Conservation (phyloP, 2,329 filamentous ascomycete genomes). For the Colletotrichum lupini region DNA sequence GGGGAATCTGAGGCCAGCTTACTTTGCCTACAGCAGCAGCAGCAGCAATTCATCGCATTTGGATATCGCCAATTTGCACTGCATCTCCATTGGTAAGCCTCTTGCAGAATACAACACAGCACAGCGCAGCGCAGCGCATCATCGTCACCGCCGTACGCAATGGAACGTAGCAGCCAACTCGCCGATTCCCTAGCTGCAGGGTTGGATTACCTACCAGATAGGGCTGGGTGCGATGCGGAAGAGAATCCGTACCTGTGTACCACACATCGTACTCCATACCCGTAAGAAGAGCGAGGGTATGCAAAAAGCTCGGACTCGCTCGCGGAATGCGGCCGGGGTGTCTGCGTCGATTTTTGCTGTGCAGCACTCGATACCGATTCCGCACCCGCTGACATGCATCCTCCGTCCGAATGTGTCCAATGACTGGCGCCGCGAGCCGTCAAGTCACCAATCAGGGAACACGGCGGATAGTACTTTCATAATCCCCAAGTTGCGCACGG, state of each 20-base stretch:
- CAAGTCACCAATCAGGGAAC: neutral
- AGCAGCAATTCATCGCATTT: neutral
- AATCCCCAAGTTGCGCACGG: neutral
- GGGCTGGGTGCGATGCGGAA: conserved; percentile 5
- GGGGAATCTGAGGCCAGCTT: neutral
- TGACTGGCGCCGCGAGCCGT: neutral
- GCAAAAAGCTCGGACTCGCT: neutral
- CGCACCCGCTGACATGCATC: neutral
- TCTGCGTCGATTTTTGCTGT: too few species aligned
- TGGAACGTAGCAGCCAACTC: conserved; percentile 29
- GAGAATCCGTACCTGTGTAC: neutral
- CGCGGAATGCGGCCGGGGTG: too few species aligned
- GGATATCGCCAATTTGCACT: conserved; percentile 4
- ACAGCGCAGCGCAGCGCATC: neutral
- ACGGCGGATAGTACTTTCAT: neutral
- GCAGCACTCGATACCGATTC: too few species aligned
- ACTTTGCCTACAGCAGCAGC: neutral
- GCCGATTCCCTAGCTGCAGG: conserved; percentile 16
- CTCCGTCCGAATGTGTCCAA: neutral
- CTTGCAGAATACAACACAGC: neutral
- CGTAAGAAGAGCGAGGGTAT: neutral
- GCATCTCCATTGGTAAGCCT: conserved; percentile 19
- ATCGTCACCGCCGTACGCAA: neutral
- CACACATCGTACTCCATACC: too few species aligned
- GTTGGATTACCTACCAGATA: conserved; percentile 17